Base-by-base conservation (phyloP, 805 yeast species). In the Lachancea thermotolerans region DNA sequence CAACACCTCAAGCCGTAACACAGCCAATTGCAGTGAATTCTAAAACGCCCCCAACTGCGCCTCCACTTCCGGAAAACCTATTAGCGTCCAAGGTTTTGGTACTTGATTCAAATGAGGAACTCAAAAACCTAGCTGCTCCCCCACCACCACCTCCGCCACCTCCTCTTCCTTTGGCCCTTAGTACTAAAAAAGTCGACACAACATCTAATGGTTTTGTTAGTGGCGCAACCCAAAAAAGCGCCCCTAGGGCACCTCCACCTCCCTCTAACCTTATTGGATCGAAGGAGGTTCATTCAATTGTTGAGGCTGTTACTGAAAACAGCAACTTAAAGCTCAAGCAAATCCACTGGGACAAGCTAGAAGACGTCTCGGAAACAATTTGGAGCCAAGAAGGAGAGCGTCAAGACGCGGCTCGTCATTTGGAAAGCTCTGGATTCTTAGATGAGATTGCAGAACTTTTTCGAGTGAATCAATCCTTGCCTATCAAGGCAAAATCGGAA, bases 291-390 rank as follows among this genome's bases (percentile, higher is more conserved):
- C 25, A 4, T 4, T 7, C 4, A 21, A 21, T 4, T 21, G 7
- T 7, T 4, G 25, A 7, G 4, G 25, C 25, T 21, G 25, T 4
- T 21, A 7, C 25, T 4, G 25, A 21, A 21, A 21, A 21, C 25
- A 21, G 25, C 7, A 7, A 21, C 16, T 14, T 12, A 14, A 42
- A 56, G 52, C 65, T 85, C 66, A 85, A 83, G 57, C 95, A 85
- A 56, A 75, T 85, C 50, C 95, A 85, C 55, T 85, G 93, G 95
- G 93, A 85, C 50, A 83, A 79, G 56, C 67, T 85, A 38, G 85
- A 81, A 11, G 62, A 70, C 40, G 68, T 81, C 12, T 67, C 71
- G 14, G 70, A 75, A 35, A 81, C 93, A 0, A 73, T 85, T 52
- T 85, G 95, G 95, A 71, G 71, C 28, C 62, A 65, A 16, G 54